Evolutionary conservation across 257 asterid genomes (phyloP).

Genomic region (Fraxinus americana): DNA sequence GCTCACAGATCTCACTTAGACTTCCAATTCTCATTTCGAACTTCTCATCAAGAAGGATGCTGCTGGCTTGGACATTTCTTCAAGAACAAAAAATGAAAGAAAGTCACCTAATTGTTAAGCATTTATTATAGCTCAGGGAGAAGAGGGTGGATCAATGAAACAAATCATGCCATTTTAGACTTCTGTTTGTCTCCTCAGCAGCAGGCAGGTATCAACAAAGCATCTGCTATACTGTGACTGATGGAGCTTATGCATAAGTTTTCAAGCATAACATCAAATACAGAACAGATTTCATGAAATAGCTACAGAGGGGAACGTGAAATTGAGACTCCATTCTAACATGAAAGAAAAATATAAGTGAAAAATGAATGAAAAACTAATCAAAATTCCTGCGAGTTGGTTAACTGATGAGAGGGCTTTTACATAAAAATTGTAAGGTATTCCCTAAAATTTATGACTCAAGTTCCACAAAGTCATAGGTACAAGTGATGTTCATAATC

Average conservation of each 20-base stretch:
- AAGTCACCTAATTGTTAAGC: not conserved
- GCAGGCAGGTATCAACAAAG: not conserved
- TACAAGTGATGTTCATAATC: too few species aligned
- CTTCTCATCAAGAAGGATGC: slow-evolving; percentile 93
- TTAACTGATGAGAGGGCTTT: too few species aligned
- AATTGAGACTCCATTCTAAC: too few species aligned
- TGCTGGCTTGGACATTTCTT: slow-evolving; percentile 96
- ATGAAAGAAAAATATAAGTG: too few species aligned
- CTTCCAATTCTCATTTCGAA: slow-evolving; percentile 91
- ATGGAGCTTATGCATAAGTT: not conserved
- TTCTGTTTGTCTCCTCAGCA: not conserved
- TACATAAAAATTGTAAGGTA: too few species aligned
- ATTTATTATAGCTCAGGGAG: not conserved
- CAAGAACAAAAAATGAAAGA: slow-evolving; percentile 9
- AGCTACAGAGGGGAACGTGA: not conserved
- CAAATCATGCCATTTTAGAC: not conserved
- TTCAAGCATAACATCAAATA: not conserved
- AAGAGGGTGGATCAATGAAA: not conserved
- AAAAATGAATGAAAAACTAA: not conserved
- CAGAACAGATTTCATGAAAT: not conserved
- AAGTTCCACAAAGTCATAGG: too few species aligned
- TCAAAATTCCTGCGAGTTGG: too few species aligned
- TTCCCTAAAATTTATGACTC: too few species aligned
- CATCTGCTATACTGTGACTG: not conserved
- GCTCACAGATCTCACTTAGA: slow-evolving; percentile 76